Conservation (phyloP, 768 basidiomycete genomes). For the Coprinopsis strossmayeri region DNA sequence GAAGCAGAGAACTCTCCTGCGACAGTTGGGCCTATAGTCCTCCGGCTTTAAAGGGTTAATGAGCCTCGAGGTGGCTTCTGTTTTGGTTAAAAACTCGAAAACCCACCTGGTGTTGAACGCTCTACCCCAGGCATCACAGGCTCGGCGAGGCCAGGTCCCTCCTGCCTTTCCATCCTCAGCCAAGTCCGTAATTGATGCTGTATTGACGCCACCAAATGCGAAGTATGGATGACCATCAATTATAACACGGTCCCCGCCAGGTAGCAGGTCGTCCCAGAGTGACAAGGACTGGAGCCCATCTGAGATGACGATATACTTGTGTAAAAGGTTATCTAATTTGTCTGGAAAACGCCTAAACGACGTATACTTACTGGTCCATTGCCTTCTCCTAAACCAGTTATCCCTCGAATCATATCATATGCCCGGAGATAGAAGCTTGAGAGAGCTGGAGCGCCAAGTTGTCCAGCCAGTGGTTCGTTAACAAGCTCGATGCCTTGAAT, state of each 20-base stretch:
- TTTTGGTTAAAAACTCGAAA: conserved; percentile 23
- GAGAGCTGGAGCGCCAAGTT: conserved; percentile 47
- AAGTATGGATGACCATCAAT: conserved; percentile 70
- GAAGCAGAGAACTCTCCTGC: conserved; percentile 69
- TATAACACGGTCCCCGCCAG: conserved; percentile 39
- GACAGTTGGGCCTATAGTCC: conserved; percentile 53
- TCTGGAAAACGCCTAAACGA: not conserved
- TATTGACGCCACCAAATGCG: conserved; percentile 40
- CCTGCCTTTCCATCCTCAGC: conserved; percentile 28
- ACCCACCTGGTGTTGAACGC: conserved; percentile 42
- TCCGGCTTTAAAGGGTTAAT: conserved; percentile 21
- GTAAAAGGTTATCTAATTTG: not conserved
- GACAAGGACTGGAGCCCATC: conserved; percentile 35
- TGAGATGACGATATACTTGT: conserved; percentile 41
- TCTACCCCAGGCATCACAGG: conserved; percentile 27
- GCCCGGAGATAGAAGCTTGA: conserved; percentile 54
- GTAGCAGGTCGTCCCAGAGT: conserved; percentile 27
- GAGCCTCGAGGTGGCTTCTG: no score
- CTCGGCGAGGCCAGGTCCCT: conserved; percentile 19
- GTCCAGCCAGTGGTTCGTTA: conserved; percentile 43
- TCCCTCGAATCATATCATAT: conserved; percentile 51
- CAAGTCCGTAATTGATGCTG: conserved; percentile 24
- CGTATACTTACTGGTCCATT: conserved; percentile 36
- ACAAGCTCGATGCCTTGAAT: conserved; percentile 56
- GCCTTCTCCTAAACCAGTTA: conserved; percentile 67